Evolutionary conservation across 352 stramenopile genomes (phyloP).

Genomic region (Phytophthora sansomeana): DNA sequence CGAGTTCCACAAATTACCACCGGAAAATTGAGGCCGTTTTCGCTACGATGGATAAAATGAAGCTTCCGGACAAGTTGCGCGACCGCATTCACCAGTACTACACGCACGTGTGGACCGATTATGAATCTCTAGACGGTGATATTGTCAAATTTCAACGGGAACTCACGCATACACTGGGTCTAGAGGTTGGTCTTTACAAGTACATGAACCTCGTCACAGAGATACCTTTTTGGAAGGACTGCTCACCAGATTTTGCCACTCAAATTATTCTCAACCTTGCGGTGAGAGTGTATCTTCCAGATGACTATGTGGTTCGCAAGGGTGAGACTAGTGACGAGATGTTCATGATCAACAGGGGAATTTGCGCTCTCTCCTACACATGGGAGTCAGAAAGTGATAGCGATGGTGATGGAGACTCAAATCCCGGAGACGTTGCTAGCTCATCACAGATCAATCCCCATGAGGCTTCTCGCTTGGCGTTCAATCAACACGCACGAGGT

Average conservation of each 20-base stretch:
- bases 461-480: not conserved
- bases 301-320: conserved; percentile 17
- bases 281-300: conserved; percentile 51
- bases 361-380: not conserved
- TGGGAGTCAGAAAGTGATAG: not conserved
- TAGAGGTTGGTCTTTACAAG: conserved; percentile 52
- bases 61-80: conserved; percentile 40
- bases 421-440: not conserved
- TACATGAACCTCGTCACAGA: conserved; percentile 46
- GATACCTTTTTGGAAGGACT: conserved; percentile 52
- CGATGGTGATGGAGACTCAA: not conserved
- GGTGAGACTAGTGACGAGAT: conserved; percentile 7
- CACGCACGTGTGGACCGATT: conserved; percentile 53
- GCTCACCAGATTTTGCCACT: conserved; percentile 47
- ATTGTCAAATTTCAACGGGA: conserved; percentile 47
- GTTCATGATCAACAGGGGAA: conserved; percentile 9
- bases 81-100: conserved; percentile 58
- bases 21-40: conserved; percentile 71
- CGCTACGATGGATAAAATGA: conserved; percentile 59
- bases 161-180: conserved; percentile 46
- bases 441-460: not conserved
- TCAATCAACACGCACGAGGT: not conserved
- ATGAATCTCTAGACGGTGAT: conserved; percentile 50
- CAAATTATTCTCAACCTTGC: conserved; percentile 44
- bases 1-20: conserved; percentile 55